Evolutionary conservation across 2,329 filamentous ascomycete genomes (phyloP), one percentile per base, ranked within the genome.

Genomic region (Fusarium torreyae): DNA sequence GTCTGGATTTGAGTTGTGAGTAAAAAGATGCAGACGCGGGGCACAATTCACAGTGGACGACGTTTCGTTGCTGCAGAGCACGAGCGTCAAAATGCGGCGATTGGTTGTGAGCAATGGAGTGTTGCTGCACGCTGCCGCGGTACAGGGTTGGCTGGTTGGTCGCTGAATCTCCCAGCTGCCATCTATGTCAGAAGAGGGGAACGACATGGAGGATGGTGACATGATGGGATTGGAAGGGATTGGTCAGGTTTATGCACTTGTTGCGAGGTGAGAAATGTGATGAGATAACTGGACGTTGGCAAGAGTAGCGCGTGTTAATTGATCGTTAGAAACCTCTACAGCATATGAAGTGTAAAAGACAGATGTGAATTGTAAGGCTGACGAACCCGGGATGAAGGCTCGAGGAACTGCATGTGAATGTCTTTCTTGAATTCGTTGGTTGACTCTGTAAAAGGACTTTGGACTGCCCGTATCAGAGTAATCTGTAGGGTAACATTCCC

Each of bases 331-430:
- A 53, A 9, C 28, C 20, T 31, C 39, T 18, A 5, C 43, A 38
- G 43, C 36, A 67, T 40, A 48, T 58, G 39, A 68, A 51, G 43
- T 45, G 56, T 38, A 63, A 49, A 46, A 52, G 44, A 28, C n/a
- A 44, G 40, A 55, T 33, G 48, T 14, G 26, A 70, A 66, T 55
- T 45, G 34, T 58, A 64, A 52, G 67, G 67, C 67, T 69, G 67
- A 59, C 66, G 43, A 53, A 51, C 43, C 53, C 58, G 24, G 62
- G 62, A 67, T 69, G 49, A 31, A 56, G 34, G 42, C 42, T 70
- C 44, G 38, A 59, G 56, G 48, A 36, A 36, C 57, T 26, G 28
- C 42, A 36, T 49, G 5, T 43, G 6, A 28, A 40, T 43, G n/a
- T 18, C 26, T 58, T 31, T 31, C 20, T 40, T 38, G 24, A 31